A percentile compares a stretch with the other conserved stretches of the same genome.
Evolutionary conservation across 192 early-diverging fungal species (phyloP).

Genomic region (Obelidium mucronatum): DNA sequence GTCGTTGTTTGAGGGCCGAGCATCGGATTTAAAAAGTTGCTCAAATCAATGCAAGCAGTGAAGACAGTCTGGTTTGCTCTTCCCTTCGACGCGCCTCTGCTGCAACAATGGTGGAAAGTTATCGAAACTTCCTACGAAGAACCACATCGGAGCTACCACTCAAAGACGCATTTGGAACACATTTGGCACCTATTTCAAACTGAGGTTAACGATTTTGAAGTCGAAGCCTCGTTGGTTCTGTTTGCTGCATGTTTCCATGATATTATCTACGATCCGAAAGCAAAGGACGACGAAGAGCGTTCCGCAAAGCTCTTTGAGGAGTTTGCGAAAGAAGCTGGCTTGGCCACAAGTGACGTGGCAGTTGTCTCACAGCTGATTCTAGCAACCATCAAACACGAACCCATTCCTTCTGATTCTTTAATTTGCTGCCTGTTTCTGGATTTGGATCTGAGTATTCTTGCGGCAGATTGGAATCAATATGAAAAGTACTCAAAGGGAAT

Average conservation of each 20-base stretch:
- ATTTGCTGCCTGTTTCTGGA: not conserved
- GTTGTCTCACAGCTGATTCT: not conserved
- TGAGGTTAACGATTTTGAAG: not conserved
- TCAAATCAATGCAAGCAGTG: not conserved
- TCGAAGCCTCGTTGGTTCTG: not conserved
- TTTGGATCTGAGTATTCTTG: constrained; percentile 10
- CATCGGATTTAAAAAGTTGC: not conserved
- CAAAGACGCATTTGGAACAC: not conserved
- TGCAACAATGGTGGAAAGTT: not conserved
- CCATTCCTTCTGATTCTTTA: not conserved
- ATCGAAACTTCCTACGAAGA: constrained; percentile 5
- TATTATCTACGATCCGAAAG: not conserved
- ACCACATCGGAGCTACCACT: constrained; percentile 1
- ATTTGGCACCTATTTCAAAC: not conserved
- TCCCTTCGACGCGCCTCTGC: not conserved
- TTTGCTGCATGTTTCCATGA: constrained; percentile 17
- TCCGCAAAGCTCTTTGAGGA: not conserved
- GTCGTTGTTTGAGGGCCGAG: not conserved
- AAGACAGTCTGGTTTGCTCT: not conserved
- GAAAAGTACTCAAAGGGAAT: not conserved
- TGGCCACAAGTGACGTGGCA: not conserved
- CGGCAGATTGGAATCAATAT: not conserved
- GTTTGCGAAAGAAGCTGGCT: not conserved
- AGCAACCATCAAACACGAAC: not conserved
- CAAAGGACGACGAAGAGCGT: not conserved